Conservation (phyloP, 192 early-diverging fungal species). For the Mortierella claussenii region DNA sequence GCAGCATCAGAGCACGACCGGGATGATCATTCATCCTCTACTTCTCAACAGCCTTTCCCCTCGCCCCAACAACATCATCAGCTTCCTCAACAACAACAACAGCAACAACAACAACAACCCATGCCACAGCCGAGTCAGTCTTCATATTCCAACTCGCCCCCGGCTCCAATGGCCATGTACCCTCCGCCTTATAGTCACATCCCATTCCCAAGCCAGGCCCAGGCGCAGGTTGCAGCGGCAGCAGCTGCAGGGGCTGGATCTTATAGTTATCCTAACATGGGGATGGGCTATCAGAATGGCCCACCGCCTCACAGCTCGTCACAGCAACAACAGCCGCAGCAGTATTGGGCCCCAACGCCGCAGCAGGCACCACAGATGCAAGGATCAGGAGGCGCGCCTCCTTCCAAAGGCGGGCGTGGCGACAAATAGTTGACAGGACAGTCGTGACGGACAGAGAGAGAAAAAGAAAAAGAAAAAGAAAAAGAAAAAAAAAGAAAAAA, state of each 20-base stretch:
- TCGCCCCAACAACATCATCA: neutral
- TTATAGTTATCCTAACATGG: conserved; percentile 20
- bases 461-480: neutral
- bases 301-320: neutral
- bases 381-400: neutral
- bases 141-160: neutral
- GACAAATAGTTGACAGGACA: too few relatives aligned
- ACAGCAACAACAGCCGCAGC: neutral
- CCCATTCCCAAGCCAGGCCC: conserved; percentile 14
- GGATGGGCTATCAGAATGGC: conserved; percentile 11
- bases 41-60: neutral
- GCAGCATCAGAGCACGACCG: conserved; percentile 14
- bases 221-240: too few relatives aligned
- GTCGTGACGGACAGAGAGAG: neutral
- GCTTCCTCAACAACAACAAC: neutral
- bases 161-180: conserved; percentile 16
- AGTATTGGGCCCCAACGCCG: neutral
- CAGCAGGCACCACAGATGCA: neutral
- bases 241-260: too few relatives aligned
- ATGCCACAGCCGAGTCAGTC: neutral
- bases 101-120: conserved; percentile 3
- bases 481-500: neutral
- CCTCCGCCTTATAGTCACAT: conserved; percentile 23
- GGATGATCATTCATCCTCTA: conserved; percentile 15
- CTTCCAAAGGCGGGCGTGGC: neutral